A percentile compares a stretch with the other conserved stretches of the same genome.
These are phyloP conservation scores for Hypoxylon sp. DNA, from an alignment of 2,329 filamentous ascomycete genomes.

Conservation along the genomic window DNA sequence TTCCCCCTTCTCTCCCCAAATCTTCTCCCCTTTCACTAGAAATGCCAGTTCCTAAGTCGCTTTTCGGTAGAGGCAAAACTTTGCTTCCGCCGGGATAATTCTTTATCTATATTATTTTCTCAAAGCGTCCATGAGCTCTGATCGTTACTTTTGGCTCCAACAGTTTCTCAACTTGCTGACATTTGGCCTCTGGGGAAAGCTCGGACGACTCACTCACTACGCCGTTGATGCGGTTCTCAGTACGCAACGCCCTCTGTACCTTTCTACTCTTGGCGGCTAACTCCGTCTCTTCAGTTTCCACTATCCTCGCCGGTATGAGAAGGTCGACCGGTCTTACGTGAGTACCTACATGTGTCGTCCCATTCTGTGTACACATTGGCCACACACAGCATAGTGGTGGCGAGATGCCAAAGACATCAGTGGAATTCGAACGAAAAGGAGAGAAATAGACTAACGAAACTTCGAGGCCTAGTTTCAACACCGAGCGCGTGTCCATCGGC, in stretches of 20 bases:
- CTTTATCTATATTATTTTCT: constrained; percentile 18
- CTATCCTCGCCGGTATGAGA: constrained; percentile 96
- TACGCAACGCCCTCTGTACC: constrained; percentile 62
- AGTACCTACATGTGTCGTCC: constrained; percentile 61
- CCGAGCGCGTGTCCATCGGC: constrained; percentile 83
- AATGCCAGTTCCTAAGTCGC: constrained; percentile 5
- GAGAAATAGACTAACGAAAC: constrained; percentile 59
- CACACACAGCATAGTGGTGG: constrained; percentile 1
- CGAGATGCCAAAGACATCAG: constrained; percentile 10
- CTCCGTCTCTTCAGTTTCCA: constrained; percentile 76
- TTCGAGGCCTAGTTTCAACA: constrained; percentile 83
- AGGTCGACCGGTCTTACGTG: constrained; percentile 98
- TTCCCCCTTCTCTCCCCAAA: constrained; percentile 4
- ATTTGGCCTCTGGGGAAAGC: constrained; percentile 80
- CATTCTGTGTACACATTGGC: constrained; percentile 1
- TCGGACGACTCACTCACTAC: constrained; percentile 94
- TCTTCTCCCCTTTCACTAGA: constrained; percentile 13
- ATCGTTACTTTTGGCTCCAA: constrained; percentile 43
- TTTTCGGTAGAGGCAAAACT: constrained; percentile 18
- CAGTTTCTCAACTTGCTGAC: constrained; percentile 77
- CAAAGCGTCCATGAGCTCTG: constrained; percentile 59
- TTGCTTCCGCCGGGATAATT: constrained; percentile 4
- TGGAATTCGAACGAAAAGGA: constrained; percentile 4
- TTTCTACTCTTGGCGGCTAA: constrained; percentile 27
- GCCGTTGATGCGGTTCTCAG: constrained; percentile 94